These are phyloP conservation scores for Calonectria hongkongensis DNA, from an alignment of 2,329 filamentous ascomycete genomes.

Conservation along the genomic window DNA sequence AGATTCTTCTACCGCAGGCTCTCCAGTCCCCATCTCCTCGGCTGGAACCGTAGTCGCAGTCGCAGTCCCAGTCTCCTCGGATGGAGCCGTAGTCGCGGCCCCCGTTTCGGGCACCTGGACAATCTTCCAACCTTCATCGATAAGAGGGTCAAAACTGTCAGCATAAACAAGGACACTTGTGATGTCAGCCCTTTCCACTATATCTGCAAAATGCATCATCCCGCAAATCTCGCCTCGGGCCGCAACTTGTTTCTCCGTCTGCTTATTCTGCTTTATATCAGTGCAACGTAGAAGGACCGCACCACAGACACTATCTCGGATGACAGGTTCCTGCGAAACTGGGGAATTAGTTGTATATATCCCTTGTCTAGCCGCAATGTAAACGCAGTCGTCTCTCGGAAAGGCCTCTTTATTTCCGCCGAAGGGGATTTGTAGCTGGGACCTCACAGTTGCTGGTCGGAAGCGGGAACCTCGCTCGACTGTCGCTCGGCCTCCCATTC, in stretches of 20 bases:
- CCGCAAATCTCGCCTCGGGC: neutral
- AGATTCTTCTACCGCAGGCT: neutral
- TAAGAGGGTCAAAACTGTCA: neutral
- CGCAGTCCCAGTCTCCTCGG: neutral
- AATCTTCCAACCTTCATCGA: conserved; percentile 2
- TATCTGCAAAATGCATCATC: neutral
- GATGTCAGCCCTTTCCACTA: neutral
- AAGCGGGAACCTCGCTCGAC: neutral
- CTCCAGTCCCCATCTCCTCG: neutral
- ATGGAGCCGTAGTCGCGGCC: neutral
- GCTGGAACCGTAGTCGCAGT: neutral
- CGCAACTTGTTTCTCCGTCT: neutral
- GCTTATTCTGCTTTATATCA: neutral
- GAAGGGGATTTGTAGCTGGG: neutral
- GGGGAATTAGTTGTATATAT: neutral
- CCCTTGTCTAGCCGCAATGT: neutral
- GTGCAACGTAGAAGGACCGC: neutral
- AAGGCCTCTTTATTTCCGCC: neutral
- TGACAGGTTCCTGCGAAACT: neutral
- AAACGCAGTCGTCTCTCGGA: neutral
- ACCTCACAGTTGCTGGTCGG: neutral
- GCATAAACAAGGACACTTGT: neutral
- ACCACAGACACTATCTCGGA: neutral
- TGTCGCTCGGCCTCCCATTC: neutral
- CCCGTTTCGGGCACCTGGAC: neutral